phyloP scores from a whole-genome alignment of 1,139 yeast species.

The Pichia sp. region DNA sequence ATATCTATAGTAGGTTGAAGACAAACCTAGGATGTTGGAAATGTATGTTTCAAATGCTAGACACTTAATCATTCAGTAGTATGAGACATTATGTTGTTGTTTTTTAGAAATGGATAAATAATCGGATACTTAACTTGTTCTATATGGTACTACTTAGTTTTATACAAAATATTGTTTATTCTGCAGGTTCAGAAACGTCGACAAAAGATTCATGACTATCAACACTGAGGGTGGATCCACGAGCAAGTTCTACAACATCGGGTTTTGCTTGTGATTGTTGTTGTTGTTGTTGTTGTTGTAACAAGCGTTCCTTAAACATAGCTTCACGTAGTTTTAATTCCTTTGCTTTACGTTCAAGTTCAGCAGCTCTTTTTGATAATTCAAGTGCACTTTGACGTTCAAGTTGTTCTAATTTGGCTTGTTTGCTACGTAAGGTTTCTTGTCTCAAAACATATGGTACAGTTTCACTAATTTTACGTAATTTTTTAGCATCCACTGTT shows the following conservation, averaged over 20 bases:
- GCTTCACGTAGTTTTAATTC: constrained; percentile 63
- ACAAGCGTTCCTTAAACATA: constrained; percentile 38
- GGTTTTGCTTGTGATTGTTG: background rate
- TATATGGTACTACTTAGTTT: background rate
- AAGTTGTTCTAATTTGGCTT: constrained; percentile 69
- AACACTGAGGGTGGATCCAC: background rate
- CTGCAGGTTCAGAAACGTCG: background rate
- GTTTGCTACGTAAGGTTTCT: constrained; percentile 67
- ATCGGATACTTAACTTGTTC: background rate
- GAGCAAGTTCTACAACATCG: background rate
- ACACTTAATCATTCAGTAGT: no score
- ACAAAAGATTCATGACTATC: background rate
- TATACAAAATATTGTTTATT: background rate
- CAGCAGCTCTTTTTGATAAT: constrained; percentile 64
- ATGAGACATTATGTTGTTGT: no score
- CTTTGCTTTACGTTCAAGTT: constrained; percentile 68
- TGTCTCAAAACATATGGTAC: constrained; percentile 76
- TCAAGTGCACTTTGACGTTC: constrained; percentile 74
- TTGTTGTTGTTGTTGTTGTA: background rate
- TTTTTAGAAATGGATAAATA: background rate
- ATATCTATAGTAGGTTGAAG: no score
- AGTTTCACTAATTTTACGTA: constrained; percentile 72
- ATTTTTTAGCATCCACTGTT: constrained; percentile 50
- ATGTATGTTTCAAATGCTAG: no score
- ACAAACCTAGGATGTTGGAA: no score